These are phyloP conservation scores for Adansonia gregorii DNA, from an alignment of 441 rosid genomes.

Conservation along the genomic window DNA sequence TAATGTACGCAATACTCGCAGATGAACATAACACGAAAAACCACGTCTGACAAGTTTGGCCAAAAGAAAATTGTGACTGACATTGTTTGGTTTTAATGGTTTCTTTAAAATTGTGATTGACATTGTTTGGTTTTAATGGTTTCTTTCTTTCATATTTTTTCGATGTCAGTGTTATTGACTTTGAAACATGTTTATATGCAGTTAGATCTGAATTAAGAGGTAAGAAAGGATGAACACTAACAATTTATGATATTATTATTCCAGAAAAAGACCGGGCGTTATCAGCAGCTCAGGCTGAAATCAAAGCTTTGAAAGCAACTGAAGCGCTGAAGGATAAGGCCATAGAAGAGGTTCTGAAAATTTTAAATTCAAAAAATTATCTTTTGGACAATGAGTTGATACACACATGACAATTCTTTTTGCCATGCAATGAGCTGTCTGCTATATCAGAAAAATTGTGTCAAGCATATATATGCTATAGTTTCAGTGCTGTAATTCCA, in stretches of 20 bases:
- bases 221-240: not conserved
- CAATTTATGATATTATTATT: slow-evolving; percentile 1
- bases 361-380: not conserved
- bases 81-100: no score
- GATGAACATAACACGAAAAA: not conserved
- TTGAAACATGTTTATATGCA: not conserved
- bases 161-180: not conserved
- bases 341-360: slow-evolving; percentile 59
- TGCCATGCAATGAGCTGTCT: not conserved
- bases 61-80: not conserved
- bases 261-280: slow-evolving; percentile 69
- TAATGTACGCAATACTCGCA: not conserved
- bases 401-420: not conserved
- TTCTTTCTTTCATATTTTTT: not conserved
- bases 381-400: not conserved
- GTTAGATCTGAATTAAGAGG: not conserved
- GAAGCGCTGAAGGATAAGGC: slow-evolving; percentile 73
- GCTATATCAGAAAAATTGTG: not conserved
- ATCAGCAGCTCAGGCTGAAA: slow-evolving; percentile 58
- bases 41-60: not conserved
- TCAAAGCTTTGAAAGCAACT: slow-evolving; percentile 65
- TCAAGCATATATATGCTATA: not conserved
- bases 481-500: not conserved
- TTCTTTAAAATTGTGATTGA: not conserved
- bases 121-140: not conserved